Evolutionary conservation across 106 monocot genomes (phyloP).

Genomic region (Dendrobium chrysotoxum): DNA sequence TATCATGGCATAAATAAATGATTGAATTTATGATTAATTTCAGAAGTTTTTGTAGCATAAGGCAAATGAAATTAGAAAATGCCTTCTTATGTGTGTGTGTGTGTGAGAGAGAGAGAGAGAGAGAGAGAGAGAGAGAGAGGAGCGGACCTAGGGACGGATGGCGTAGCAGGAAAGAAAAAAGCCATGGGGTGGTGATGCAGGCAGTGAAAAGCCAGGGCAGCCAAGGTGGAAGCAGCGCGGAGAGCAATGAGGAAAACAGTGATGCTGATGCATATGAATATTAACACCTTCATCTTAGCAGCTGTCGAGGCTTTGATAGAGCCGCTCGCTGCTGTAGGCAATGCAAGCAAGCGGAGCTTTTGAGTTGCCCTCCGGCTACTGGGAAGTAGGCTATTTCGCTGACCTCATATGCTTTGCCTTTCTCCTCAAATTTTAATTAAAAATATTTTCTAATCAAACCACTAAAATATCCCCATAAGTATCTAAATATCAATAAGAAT

Average conservation of each 20-base stretch:
- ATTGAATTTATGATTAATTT: no score
- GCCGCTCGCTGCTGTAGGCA: background rate
- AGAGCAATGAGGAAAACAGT: background rate
- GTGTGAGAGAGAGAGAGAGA: no score
- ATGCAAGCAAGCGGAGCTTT: background rate
- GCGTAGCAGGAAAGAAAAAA: background rate
- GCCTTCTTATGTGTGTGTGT: no score
- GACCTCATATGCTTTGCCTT: background rate
- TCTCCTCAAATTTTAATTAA: background rate
- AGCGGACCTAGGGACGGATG: background rate
- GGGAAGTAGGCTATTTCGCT: constrained; percentile 3
- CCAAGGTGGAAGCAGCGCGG: background rate
- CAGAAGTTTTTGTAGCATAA: no score
- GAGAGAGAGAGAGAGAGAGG: background rate
- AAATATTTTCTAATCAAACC: no score
- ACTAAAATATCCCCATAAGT: no score
- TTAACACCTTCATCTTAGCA: background rate
- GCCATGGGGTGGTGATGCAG: background rate
- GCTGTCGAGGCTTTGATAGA: background rate
- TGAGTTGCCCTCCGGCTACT: background rate
- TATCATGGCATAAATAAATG: no score
- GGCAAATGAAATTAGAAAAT: no score
- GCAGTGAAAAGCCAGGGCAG: background rate
- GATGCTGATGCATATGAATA: background rate
- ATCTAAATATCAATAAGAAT: no score